Evolutionary conservation across 306 rosid species (phyloP), one percentile per base, ranked within the genome.

Genomic region (Sicyos baderoa): DNA sequence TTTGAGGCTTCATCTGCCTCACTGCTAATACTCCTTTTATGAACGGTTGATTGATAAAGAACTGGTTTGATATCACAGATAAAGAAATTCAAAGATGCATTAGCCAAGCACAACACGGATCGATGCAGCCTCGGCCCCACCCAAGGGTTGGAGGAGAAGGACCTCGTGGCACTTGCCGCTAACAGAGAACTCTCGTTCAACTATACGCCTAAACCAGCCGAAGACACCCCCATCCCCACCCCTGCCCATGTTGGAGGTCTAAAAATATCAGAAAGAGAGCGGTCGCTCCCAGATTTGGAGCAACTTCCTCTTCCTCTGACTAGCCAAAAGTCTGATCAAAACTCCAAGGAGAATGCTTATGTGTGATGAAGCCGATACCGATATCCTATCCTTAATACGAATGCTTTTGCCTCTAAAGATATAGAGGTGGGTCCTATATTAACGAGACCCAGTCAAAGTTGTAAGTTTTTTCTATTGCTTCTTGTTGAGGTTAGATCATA

Each of bases 81-180:
- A 72, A 89, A 89, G 86, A 92, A 92, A 80, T 92, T 92, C 49
- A 92, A 57, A 80, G 95, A 89, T 76, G 98, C 98, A 55, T 80
- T 93, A 58, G 86, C 94, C 68, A 89, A 93, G 76, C 96, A 93
- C 85, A 76, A 82, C 57, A 82, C 97, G 0, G 90, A 86, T 13
- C 81, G 98, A 25, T 89, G 97, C 80, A 88, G 98, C 78, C 84
- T 93, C 35, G 91, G 81, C 0, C 98, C 97, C 29, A 73, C 86
- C 25, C 88, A 82, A 78, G 98, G 98, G 71, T 77, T 93, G 82
- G 98, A 89, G 76, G 97, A 93, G 88, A 88, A 86, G 74, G 98
- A 89, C 67, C 97, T 93, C 18, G n/a, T 82, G 2, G 95, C 98
- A 17, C 81, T 93, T 0, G 75, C 98, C 54, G 84, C 89, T 52